These are phyloP conservation scores for Heracleum sosnowskyi DNA, from an alignment of 129 eudicot species.

Conservation along the genomic window DNA sequence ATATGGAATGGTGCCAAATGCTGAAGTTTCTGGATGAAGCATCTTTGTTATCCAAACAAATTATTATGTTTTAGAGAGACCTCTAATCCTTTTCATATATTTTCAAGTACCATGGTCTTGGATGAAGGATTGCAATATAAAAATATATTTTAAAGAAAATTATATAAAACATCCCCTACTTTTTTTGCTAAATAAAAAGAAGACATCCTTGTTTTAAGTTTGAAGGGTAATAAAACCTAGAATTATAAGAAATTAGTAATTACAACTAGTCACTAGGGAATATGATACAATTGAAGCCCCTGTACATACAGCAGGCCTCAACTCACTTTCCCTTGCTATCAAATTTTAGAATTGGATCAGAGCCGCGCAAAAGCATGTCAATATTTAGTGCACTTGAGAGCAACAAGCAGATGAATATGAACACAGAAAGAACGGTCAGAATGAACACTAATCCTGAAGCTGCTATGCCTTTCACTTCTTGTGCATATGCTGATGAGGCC, in stretches of 20 bases:
- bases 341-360: slow-evolving; percentile 19
- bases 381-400: slow-evolving; percentile 43
- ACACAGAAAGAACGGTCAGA: slow-evolving; percentile 43
- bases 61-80: neutral
- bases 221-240: neutral
- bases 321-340: neutral
- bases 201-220: neutral
- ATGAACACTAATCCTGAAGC: slow-evolving; percentile 35
- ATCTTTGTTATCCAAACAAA: neutral
- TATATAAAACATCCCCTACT: too few species aligned
- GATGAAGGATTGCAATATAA: neutral
- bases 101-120: neutral
- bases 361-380: slow-evolving; percentile 30
- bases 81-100: neutral
- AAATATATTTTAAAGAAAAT: too few species aligned
- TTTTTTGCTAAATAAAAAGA: too few species aligned
- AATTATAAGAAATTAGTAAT: neutral
- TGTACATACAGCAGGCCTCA: neutral
- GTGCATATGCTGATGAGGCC: slow-evolving; percentile 58
- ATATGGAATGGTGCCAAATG: neutral
- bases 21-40: neutral
- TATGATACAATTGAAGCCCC: neutral
- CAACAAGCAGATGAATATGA: slow-evolving; percentile 41
- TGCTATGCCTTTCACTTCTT: slow-evolving; percentile 32
- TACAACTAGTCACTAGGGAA: neutral